Evolutionary conservation across 768 basidiomycete genomes (phyloP).

Genomic region (Pulveroboletus sp.): DNA sequence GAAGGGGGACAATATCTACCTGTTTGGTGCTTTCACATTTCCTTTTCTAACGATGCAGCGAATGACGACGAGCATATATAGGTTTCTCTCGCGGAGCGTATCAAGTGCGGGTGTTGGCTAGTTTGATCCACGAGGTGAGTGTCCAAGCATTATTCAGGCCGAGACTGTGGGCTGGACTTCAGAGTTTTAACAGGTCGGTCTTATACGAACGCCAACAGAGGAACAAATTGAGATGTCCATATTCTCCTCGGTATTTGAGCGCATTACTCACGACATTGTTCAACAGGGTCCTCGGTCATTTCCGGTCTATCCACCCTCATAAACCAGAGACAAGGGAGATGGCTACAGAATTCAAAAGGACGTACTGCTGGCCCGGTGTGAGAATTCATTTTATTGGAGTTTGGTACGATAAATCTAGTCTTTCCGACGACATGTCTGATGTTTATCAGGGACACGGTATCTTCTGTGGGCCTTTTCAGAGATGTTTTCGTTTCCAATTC

Average conservation of each 20-base stretch:
- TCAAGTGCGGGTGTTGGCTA: slow-evolving; percentile 35
- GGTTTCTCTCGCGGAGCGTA: slow-evolving; percentile 41
- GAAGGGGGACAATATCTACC: slow-evolving; percentile 27
- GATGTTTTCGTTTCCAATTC: slow-evolving; percentile 1
- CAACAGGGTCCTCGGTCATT: neutral
- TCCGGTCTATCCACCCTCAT: slow-evolving; percentile 25
- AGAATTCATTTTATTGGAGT: slow-evolving; percentile 30
- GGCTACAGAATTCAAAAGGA: slow-evolving; percentile 23
- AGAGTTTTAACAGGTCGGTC: too few relatives aligned
- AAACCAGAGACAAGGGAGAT: slow-evolving; percentile 6
- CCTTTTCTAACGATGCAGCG: too few relatives aligned
- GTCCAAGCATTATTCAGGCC: too few relatives aligned
- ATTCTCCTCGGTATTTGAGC: too few relatives aligned
- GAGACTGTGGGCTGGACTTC: too few relatives aligned
- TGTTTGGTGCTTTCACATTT: slow-evolving; percentile 30
- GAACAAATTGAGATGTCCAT: too few relatives aligned
- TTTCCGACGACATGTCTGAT: neutral
- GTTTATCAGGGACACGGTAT: neutral
- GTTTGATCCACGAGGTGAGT: neutral
- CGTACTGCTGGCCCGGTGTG: slow-evolving; percentile 22
- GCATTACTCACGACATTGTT: slow-evolving; percentile 19
- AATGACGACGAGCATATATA: neutral
- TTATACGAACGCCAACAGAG: too few relatives aligned
- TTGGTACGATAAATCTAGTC: slow-evolving; percentile 16
- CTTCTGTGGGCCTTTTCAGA: neutral